Evolutionary conservation across 208 protist species (phyloP), one percentile per base, ranked within the genome.

Genomic region (Trypanosoma melophagium): DNA sequence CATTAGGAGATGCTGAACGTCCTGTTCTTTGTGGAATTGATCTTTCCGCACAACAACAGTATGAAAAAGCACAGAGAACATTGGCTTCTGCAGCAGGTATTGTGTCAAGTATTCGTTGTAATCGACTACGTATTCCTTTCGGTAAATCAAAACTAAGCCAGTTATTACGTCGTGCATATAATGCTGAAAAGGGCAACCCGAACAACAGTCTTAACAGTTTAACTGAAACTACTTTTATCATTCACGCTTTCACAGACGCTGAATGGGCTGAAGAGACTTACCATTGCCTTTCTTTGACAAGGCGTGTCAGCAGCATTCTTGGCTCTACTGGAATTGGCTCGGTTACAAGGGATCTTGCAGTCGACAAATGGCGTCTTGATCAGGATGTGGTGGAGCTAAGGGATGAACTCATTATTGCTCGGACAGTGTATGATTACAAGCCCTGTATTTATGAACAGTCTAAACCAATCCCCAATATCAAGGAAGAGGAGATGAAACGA

Each of bases 311-410:
- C 66, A 95, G 89, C 68, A 76, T 88, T 47, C 83, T 96, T 35
- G 90, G 88, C 59, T 83, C 83, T 21, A 86, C 81, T 12, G 81
- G 85, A 49, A 87, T 97, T 50, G 89, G 89, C 69, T 95, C 89
- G 40, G 77, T 85, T 53, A 84, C 91, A 63, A 84, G 93, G 45
- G 93, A 97, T 73, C 84, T 96, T 60, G 64, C 79, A 17, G 85
- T 94, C 56, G 89, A 97, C 60, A 94, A 94, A 76, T 97, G 93
- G 90, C 84, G 93, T 55, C 78, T 96, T 12, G 89, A 96, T 69
- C 89, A 96, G 60, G 93, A 97, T 76, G 77, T 95, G 22, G 69
- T 79, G 53, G 89, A 97, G 71, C 79, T 96, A 44, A 81, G 85
- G 44, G 93, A 97, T 66, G 93, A 97, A 74, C 70, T 95, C 25